Evolutionary conservation across 2,329 filamentous ascomycete genomes (phyloP).

Genomic region (Epichloe glyceriae): DNA sequence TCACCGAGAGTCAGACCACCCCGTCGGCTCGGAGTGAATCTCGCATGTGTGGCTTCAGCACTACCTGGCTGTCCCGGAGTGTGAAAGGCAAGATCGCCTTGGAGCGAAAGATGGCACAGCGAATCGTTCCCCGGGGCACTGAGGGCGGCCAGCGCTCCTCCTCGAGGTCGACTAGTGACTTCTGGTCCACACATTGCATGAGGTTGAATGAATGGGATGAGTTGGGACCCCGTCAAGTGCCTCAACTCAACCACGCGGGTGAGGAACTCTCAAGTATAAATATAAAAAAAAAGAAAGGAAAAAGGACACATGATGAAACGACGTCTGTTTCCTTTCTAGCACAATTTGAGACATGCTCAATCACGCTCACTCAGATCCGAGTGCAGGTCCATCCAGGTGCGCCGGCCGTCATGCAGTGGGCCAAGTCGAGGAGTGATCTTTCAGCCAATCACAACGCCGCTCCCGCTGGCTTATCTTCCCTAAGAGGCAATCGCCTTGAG

Average conservation of each 20-base stretch:
- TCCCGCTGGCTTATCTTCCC: slow-evolving; percentile 11
- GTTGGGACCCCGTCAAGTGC: neutral
- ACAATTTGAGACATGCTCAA: slow-evolving; percentile 3
- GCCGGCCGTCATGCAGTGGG: neutral
- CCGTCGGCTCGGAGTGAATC: slow-evolving; percentile 22
- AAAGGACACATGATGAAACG: neutral
- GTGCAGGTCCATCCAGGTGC: slow-evolving; percentile 2
- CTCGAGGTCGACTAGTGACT: slow-evolving; percentile 25
- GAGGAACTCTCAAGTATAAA: neutral
- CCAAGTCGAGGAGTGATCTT: neutral
- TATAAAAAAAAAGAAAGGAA: neutral
- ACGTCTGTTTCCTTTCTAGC: neutral
- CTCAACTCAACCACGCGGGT: neutral
- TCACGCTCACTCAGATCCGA: neutral
- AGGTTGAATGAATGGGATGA: neutral
- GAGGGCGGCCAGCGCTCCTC: slow-evolving; percentile 34
- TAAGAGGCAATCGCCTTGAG: slow-evolving; percentile 18
- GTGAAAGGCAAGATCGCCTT: slow-evolving; percentile 31
- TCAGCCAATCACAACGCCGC: slow-evolving; percentile 17
- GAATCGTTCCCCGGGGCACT: slow-evolving; percentile 14
- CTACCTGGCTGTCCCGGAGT: slow-evolving; percentile 26
- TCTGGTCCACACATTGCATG: slow-evolving; percentile 34
- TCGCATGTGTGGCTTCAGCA: slow-evolving; percentile 27
- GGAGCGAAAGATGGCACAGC: slow-evolving; percentile 4
- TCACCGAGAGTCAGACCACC: slow-evolving; percentile 4